A percentile compares a stretch with the other conserved stretches of the same genome.
These are phyloP conservation scores for Talaromyces funiculosus DNA, from an alignment of 2,329 filamentous ascomycete genomes.

Conservation along the genomic window DNA sequence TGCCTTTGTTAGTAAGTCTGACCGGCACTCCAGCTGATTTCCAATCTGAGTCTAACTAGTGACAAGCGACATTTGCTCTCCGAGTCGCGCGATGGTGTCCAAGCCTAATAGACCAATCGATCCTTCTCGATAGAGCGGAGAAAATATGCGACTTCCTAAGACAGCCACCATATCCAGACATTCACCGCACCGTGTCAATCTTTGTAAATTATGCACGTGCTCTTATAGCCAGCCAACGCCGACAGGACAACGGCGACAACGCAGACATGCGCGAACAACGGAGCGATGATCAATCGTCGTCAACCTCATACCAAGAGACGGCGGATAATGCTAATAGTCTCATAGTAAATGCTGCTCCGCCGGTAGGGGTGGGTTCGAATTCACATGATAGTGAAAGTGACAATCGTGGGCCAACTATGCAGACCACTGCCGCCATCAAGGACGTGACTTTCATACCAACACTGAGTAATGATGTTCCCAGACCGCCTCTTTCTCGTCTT, in stretches of 20 bases:
- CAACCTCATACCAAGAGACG: not conserved
- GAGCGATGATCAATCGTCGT: not conserved
- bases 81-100: conserved; percentile 31
- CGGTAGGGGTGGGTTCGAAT: not conserved
- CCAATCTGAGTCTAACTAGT: conserved; percentile 2
- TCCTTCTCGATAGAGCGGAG: conserved; percentile 28
- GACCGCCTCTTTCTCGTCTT: conserved; percentile 22
- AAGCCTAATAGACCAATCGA: conserved; percentile 26
- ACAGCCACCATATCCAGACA: conserved; percentile 33
- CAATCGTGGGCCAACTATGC: not conserved
- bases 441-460: not conserved
- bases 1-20: conserved; percentile 32
- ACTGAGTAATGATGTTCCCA: conserved; percentile 12
- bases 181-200: conserved; percentile 34
- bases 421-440: not conserved
- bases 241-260: conserved; percentile 4
- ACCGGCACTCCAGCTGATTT: conserved; percentile 11
- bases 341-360: not conserved
- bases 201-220: conserved; percentile 33
- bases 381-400: not conserved
- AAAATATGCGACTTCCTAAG: conserved; percentile 31
- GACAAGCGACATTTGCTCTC: conserved; percentile 29
- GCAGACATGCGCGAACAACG: not conserved
- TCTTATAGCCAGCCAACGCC: conserved; percentile 25
- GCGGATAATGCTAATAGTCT: not conserved